phyloP scores from a whole-genome alignment of 768 basidiomycete genomes.

The Pleurotus pulmonarius region DNA sequence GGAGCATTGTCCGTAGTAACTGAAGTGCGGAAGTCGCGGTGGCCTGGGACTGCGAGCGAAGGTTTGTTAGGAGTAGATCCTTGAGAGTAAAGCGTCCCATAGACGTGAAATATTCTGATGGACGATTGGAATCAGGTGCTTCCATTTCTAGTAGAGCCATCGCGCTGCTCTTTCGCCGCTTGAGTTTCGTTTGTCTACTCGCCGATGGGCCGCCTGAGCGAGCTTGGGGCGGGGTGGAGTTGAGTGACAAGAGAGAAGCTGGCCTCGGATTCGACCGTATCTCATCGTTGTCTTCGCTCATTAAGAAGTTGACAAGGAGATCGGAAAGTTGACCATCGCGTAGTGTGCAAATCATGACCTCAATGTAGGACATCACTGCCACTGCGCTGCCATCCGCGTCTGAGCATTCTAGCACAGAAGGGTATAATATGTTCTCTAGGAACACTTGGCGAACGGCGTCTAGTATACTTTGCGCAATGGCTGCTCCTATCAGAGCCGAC shows the following conservation, averaged over 20 bases:
- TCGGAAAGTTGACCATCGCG: constrained; percentile 64
- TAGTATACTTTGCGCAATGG: constrained; percentile 80
- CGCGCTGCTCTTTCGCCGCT: constrained; percentile 79
- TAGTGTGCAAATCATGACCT: constrained; percentile 79
- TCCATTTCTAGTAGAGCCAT: constrained; percentile 89
- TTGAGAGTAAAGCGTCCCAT: constrained; percentile 89
- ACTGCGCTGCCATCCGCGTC: constrained; percentile 92
- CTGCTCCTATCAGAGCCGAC: constrained; percentile 66
- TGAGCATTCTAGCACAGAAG: constrained; percentile 90
- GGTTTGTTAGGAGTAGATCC: constrained; percentile 79
- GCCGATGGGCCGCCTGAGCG: constrained; percentile 17
- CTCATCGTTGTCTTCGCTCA: constrained; percentile 82
- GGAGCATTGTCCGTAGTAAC: constrained; percentile 72
- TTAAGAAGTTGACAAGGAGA: constrained; percentile 72
- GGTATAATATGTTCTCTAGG: constrained; percentile 89
- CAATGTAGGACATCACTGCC: constrained; percentile 93
- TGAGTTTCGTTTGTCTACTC: constrained; percentile 43
- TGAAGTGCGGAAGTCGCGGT: constrained; percentile 78
- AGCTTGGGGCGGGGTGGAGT: constrained; percentile 28
- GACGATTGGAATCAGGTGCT: constrained; percentile 65
- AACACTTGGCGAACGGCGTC: constrained; percentile 83
- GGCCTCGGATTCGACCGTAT: constrained; percentile 37
- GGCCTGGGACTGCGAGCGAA: constrained; percentile 61
- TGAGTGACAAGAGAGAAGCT: constrained; percentile 41
- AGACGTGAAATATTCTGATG: constrained; percentile 81